Base-by-base conservation (phyloP, 1,284 basidiomycete species). In the Pisolithus thermaeus region DNA sequence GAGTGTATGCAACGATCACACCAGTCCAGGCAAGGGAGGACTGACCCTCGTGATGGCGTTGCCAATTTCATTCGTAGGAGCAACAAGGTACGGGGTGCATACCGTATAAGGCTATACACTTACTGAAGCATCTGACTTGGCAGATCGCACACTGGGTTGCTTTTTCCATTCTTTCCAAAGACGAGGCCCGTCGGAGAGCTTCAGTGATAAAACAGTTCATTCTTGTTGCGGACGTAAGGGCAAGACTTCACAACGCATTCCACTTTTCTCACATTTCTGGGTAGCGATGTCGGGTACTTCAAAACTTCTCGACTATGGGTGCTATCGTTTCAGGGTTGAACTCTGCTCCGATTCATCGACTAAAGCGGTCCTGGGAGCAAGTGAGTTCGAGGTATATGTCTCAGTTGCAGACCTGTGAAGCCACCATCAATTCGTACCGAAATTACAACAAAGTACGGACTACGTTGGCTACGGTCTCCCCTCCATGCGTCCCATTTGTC, bases 401-500 rank as follows among this genome's bases (percentile, higher is more conserved):
- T 3, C 69, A 70, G 56, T 56, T 79, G 43, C 69, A 70, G 43
- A 61, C 64, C 3, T 79, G 77, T 53, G 84, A 88, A 58, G 70
- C 71, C 49, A 78, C 79, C 23, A 76, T 89, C 60, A 81, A 85
- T 61, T 78, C 81, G n/a, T 79, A 77, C 56, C 84, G 84, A 67
- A 92, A 90, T 60, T 92, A 89, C 70, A 79, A 80, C 37, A 81
- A 76, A 51, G 92, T 90, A 66, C 81, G 85, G 48, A 74, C 78
- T 43, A 74, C 78, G 44, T 71, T 92, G 52, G 81, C 82, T 51
- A 76, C 74, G 28, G 79, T 88, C 50, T 77, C 81, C 27, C 86
- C 87, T 3, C 89, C 90, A 37, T 90, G 88, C 59, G 87, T 92
- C 2, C 90, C 90, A 2, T 92, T 92, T 70, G 76, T 92, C 14